These are phyloP conservation scores for Ophiocordyceps polyrhachis-furcata DNA, from an alignment of 2,329 filamentous ascomycete genomes.

Conservation along the genomic window DNA sequence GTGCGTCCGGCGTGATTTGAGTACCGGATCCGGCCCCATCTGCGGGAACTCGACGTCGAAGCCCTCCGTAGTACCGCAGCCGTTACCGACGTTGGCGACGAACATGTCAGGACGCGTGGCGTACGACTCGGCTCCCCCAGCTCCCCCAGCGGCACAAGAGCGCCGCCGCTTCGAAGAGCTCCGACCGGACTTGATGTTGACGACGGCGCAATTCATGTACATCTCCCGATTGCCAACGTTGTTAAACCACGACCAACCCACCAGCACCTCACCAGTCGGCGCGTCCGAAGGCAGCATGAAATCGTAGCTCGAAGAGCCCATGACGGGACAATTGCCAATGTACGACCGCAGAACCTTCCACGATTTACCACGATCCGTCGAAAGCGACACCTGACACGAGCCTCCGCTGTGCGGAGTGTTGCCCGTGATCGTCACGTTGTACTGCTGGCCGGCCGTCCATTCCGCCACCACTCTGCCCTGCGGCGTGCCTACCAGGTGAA, in stretches of 20 bases:
- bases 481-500: conserved; percentile 26
- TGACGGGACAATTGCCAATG: conserved; percentile 32
- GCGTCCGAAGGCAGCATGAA: conserved; percentile 50
- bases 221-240: conserved; percentile 60
- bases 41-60: conserved; percentile 45
- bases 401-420: conserved; percentile 48
- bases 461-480: conserved; percentile 35
- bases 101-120: conserved; percentile 46
- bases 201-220: conserved; percentile 71
- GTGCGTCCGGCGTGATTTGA: conserved; percentile 16
- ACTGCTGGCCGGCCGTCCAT: conserved; percentile 41
- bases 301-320: conserved; percentile 30
- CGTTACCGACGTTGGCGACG: conserved; percentile 46
- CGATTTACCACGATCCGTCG: conserved; percentile 49
- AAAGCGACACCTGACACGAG: conserved; percentile 58
- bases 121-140: too few species aligned
- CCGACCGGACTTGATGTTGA: conserved; percentile 37
- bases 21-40: conserved; percentile 37
- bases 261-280: conserved; percentile 40
- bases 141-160: too few species aligned
- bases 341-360: conserved; percentile 50
- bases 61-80: conserved; percentile 38
- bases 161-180: too few species aligned
- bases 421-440: conserved; percentile 46
- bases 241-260: conserved; percentile 69